Conservation (phyloP, 192 early-diverging fungal species). For the Coemansia sp. region DNA sequence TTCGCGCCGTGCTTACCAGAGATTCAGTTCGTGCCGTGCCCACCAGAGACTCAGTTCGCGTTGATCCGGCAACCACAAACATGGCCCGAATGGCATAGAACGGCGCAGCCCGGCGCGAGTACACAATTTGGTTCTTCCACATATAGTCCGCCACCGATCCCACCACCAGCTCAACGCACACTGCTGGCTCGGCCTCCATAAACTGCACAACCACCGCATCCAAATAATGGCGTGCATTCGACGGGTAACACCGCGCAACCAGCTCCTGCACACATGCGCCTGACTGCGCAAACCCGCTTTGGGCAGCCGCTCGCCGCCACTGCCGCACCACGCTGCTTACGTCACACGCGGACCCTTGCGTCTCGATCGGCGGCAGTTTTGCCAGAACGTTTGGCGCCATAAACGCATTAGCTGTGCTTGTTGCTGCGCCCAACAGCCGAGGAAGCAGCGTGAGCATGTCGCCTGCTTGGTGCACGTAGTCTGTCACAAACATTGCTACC, state of each 20-base stretch:
- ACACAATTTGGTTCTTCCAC: slow-evolving; percentile 36
- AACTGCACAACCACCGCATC: slow-evolving; percentile 41
- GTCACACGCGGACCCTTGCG: slow-evolving; percentile 25
- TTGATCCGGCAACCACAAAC: slow-evolving; percentile 16
- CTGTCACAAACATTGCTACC: slow-evolving; percentile 19
- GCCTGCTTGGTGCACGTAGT: slow-evolving; percentile 21
- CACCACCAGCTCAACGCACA: slow-evolving; percentile 44
- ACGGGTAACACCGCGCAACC: slow-evolving; percentile 34
- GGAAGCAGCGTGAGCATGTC: slow-evolving; percentile 21
- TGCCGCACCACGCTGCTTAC: slow-evolving; percentile 14
- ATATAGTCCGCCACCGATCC: slow-evolving; percentile 44
- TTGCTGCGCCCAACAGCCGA: neutral
- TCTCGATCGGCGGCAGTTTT: slow-evolving; percentile 27
- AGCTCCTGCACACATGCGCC: slow-evolving; percentile 27
- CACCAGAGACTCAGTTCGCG: neutral
- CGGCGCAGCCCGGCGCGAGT: slow-evolving; percentile 23
- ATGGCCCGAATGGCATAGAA: slow-evolving; percentile 43
- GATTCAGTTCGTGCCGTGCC: no score
- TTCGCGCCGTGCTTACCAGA: neutral
- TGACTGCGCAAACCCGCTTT: slow-evolving; percentile 27
- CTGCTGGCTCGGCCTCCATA: slow-evolving; percentile 37
- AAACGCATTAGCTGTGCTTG: slow-evolving; percentile 13
- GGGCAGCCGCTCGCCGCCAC: slow-evolving; percentile 35
- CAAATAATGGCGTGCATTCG: slow-evolving; percentile 30
- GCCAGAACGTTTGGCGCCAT: slow-evolving; percentile 20